Conservation (phyloP, 352 stramenopile genomes). For the Thraustochytrium aureum region DNA sequence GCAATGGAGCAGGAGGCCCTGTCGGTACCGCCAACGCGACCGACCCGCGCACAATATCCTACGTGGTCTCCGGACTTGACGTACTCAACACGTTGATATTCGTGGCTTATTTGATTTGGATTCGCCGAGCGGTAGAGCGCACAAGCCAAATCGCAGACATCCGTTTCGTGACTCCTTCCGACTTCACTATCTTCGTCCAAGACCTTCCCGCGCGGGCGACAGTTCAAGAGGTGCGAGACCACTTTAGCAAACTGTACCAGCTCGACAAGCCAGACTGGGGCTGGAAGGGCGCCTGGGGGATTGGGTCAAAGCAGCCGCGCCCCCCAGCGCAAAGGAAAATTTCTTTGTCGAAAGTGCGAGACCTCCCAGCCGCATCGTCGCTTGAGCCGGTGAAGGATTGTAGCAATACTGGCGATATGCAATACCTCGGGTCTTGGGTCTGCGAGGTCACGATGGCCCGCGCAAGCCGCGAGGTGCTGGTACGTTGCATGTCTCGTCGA, state of each 20-base stretch:
- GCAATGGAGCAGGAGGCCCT: too few relatives aligned
- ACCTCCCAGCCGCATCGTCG: background rate
- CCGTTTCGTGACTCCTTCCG: slow-evolving; percentile 58
- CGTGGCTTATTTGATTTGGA: background rate
- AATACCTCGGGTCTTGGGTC: slow-evolving; percentile 75
- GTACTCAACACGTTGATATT: slow-evolving; percentile 22
- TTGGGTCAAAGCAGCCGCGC: background rate
- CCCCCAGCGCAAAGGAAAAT: too few relatives aligned
- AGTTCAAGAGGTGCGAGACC: slow-evolving; percentile 66
- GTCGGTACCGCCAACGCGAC: too few relatives aligned
- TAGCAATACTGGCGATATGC: slow-evolving; percentile 3
- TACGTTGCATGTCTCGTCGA: slow-evolving; percentile 71
- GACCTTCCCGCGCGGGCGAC: slow-evolving; percentile 70
- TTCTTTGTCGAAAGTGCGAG: too few relatives aligned
- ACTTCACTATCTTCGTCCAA: slow-evolving; percentile 73
- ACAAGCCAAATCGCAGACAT: background rate
- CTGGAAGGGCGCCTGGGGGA: background rate
- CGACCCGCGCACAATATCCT: background rate
- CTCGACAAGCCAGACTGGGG: slow-evolving; percentile 66
- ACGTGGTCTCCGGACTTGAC: slow-evolving; percentile 28
- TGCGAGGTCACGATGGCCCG: slow-evolving; percentile 75
- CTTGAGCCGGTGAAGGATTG: background rate
- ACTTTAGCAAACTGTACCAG: slow-evolving; percentile 74
- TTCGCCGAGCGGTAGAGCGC: background rate
- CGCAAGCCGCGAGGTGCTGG: slow-evolving; percentile 69